A percentile compares a stretch with the other conserved stretches of the same genome.
phyloP scores from a whole-genome alignment of 805 yeast species.

The Zygotorulaspora chibaensis region DNA sequence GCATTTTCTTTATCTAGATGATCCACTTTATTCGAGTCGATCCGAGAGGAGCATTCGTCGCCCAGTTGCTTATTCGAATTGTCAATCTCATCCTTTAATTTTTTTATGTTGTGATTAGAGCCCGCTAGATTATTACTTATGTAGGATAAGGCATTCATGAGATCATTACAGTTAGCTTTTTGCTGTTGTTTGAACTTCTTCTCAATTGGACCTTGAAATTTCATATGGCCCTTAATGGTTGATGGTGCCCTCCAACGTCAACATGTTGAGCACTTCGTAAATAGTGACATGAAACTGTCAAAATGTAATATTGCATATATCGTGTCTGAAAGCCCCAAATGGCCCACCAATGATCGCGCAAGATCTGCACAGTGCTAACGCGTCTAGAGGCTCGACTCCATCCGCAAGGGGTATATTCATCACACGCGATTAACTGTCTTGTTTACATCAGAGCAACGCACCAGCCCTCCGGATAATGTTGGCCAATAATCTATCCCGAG shows the following conservation, averaged over 20 bases:
- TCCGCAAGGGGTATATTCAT: too few relatives aligned
- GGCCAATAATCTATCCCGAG: too few relatives aligned
- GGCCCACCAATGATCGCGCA: too few relatives aligned
- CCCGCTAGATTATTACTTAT: conserved; percentile 27
- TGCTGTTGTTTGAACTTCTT: too few relatives aligned
- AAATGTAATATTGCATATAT: too few relatives aligned
- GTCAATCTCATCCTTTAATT: conserved; percentile 1
- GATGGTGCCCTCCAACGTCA: neutral
- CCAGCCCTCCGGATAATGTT: too few relatives aligned
- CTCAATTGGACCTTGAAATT: neutral
- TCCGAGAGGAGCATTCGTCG: neutral
- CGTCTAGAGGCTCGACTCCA: too few relatives aligned
- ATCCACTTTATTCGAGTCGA: neutral
- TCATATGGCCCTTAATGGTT: neutral
- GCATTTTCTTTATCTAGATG: neutral
- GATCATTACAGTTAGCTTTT: neutral
- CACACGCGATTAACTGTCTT: too few relatives aligned
- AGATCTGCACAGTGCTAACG: too few relatives aligned
- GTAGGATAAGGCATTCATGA: conserved; percentile 27
- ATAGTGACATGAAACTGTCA: neutral
- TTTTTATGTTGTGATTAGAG: conserved; percentile 1
- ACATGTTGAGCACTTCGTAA: neutral
- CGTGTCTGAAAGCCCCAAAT: too few relatives aligned
- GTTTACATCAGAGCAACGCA: too few relatives aligned
- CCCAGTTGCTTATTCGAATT: neutral